phyloP scores from a whole-genome alignment of 1,284 basidiomycete genomes.

The Retiboletus flavoniger region DNA sequence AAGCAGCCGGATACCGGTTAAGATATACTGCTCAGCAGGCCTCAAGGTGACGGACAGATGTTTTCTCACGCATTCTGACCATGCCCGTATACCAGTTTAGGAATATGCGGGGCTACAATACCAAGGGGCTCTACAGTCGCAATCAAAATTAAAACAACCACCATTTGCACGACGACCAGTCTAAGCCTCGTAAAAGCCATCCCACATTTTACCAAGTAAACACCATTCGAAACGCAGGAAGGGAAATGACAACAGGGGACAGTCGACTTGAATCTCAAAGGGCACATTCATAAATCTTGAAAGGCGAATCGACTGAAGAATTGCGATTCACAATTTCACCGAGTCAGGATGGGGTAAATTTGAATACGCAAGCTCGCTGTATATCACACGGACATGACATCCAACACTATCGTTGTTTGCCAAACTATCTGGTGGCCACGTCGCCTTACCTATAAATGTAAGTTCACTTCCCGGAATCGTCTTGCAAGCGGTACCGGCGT shows the following conservation, averaged over 20 bases:
- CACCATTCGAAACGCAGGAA: neutral
- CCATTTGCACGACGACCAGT: neutral
- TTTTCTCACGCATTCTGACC: too few species aligned
- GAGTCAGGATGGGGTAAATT: constrained; percentile 3
- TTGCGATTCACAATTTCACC: constrained; percentile 4
- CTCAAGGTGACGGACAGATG: too few species aligned
- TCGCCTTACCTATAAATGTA: constrained; percentile 18
- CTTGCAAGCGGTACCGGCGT: constrained; percentile 27
- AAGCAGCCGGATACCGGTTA: neutral
- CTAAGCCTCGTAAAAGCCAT: neutral
- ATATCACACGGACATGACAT: constrained; percentile 32
- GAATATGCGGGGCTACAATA: too few species aligned
- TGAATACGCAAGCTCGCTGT: constrained; percentile 7
- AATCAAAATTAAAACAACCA: neutral
- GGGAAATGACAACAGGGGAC: neutral
- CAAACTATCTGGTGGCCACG: constrained; percentile 10
- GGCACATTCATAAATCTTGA: constrained; percentile 2
- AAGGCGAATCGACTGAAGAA: constrained; percentile 19
- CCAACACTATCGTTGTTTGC: constrained; percentile 12
- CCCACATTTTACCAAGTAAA: neutral
- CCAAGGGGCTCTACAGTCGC: neutral
- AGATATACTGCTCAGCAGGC: too few species aligned
- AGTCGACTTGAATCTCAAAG: constrained; percentile 8
- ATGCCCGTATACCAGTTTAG: too few species aligned
- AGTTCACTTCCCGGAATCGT: constrained; percentile 17